Base-by-base conservation (phyloP, 805 yeast genomes). In the Kazachstania kunashirensis region DNA sequence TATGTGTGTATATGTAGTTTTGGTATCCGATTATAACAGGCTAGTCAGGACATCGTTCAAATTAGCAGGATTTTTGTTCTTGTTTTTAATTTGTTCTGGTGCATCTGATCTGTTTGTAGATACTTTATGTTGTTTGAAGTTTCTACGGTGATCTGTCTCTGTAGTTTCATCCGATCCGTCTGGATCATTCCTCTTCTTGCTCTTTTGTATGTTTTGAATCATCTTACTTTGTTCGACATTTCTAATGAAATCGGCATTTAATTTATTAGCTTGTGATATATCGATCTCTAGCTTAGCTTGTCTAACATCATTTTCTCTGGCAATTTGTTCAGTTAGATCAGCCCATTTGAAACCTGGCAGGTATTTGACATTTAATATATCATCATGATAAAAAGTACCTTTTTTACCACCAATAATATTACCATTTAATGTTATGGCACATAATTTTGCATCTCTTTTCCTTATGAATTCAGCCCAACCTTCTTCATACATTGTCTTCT, bases 391-490 rank as follows among this genome's bases (percentile, higher is more conserved):
- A 52, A 82, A 89, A 8, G 79, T 74, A 3, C 92, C 80, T 61
- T 92, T 92, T 52, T 79, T 85, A 27, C 97, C 98, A 19, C 97
- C 98, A 24, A 92, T 63, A 8, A 70, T 83, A 53, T 85, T 84
- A 9, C 94, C 95, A 53, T 92, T 92, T 52, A 92, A 62, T 0
- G 96, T 81, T 8, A 67, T 67, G 2, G 92, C 95, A 42, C 95
- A 86, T 24, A 85, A 59, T 55, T 89, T 89, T 1, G 97, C 98
- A 50, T 85, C 84, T 48, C 71, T 73, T 55, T 92, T 92, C 51
- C 75, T 74, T 18, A 71, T 63, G 59, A 84, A 92, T 61, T 92
- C 98, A 6, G 83, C 92, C 98, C 98, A 92, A 11, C 98, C 98
- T 65, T 89, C 98, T 20, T 81, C 84, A 53, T 74, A 92, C 62